These are phyloP conservation scores for Citrus medica DNA, from an alignment of 345 rosid species.

Conservation along the genomic window DNA sequence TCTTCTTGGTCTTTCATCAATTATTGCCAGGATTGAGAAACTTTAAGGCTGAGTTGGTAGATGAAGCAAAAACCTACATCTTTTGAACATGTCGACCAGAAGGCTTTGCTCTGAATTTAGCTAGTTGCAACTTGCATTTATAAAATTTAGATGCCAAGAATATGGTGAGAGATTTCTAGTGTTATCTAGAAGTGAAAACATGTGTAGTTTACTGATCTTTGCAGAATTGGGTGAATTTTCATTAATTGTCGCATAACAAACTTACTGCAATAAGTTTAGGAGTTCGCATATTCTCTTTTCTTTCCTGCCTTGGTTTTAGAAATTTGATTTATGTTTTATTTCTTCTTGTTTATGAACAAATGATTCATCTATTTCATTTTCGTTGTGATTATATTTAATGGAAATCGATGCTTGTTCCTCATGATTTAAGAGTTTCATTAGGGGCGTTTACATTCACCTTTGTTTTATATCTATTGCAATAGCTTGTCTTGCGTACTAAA, in stretches of 20 bases:
- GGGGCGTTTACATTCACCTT: not conserved
- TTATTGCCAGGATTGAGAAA: not conserved
- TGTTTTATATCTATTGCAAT: not conserved
- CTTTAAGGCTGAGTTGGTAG: not conserved
- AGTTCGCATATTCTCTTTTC: not conserved
- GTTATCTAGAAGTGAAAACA: not conserved
- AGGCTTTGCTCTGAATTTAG: not conserved
- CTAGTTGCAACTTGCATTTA: not conserved
- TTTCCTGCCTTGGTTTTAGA: not conserved
- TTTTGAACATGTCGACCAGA: not conserved
- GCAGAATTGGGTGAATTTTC: not conserved
- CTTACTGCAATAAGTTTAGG: not conserved
- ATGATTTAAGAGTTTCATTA: not conserved
- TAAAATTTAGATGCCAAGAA: not conserved
- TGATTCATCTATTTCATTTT: not conserved
- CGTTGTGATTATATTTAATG: not conserved
- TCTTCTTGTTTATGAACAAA: not conserved
- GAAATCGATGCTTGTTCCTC: not conserved
- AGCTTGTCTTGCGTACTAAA: not conserved
- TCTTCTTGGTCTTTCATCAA: not conserved
- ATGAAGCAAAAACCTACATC: not conserved
- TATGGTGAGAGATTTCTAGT: not conserved
- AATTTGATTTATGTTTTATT: not conserved
- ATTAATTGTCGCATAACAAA: not conserved
- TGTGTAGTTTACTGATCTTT: not conserved